phyloP scores from a whole-genome alignment of 805 yeast species.

The Brettanomyces anomalus region DNA sequence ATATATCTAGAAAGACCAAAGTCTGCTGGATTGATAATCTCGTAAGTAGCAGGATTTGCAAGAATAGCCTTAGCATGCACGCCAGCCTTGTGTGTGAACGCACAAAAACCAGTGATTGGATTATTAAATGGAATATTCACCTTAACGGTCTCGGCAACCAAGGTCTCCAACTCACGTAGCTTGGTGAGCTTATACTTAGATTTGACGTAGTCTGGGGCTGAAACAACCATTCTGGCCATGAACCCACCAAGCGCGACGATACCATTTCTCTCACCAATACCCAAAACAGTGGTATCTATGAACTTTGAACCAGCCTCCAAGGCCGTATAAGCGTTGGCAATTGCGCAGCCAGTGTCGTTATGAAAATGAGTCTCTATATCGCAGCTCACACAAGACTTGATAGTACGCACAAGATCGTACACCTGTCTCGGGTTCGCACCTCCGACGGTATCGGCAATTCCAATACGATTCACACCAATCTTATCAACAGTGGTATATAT shows the following conservation, averaged over 20 bases:
- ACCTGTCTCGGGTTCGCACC: conserved; percentile 60
- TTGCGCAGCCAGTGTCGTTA: conserved; percentile 57
- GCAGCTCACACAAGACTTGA: conserved; percentile 47
- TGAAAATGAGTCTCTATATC: conserved; percentile 57
- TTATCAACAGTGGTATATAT: conserved; percentile 54
- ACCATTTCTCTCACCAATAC: conserved; percentile 59
- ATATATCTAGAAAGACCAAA: conserved; percentile 54
- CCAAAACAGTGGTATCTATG: conserved; percentile 50
- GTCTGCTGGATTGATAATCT: conserved; percentile 48
- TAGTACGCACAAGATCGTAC: conserved; percentile 48
- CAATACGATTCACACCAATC: conserved; percentile 53
- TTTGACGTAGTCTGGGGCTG: conserved; percentile 49
- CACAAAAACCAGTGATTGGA: conserved; percentile 58
- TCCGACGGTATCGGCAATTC: conserved; percentile 58
- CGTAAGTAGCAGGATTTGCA: conserved; percentile 57
- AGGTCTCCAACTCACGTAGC: conserved; percentile 48
- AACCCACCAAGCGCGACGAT: conserved; percentile 54
- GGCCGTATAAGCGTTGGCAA: conserved; percentile 56
- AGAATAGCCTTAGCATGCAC: conserved; percentile 54
- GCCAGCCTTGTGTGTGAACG: conserved; percentile 58
- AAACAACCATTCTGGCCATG: conserved; percentile 57
- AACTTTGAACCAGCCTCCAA: conserved; percentile 54
- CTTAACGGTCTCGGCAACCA: conserved; percentile 51
- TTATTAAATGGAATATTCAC: conserved; percentile 54
- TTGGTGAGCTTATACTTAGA: conserved; percentile 48